Base-by-base conservation (phyloP, 1,139 yeast genomes). In the Yamadazyma siamensis region DNA sequence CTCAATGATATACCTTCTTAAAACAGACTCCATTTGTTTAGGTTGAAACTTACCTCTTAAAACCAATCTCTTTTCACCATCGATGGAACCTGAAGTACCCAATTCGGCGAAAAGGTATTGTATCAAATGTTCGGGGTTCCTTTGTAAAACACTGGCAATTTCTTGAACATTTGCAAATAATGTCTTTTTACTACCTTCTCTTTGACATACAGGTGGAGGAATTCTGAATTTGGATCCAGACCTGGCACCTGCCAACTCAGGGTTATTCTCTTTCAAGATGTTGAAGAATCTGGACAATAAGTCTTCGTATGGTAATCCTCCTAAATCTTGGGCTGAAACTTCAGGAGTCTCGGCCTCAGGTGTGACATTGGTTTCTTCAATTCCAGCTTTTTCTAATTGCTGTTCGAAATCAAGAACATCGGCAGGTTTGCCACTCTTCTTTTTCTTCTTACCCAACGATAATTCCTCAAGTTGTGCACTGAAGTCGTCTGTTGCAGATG, bases 71-170 rank as follows among this genome's bases (percentile, higher is more conserved):
- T 88, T 86, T 60, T 88, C 89, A 58, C 97, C 98, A 65, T 91
- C 99, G 40, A 91, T 91, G 37, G 97, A 89, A 56, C 99, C 99
- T 3, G 97, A 87, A 15, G 99, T 91, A 80, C 98, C 99, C 76
- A 91, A 75, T 71, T 91, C 99, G 2, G 98, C 97, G 64, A 91
- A 94, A 64, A 91, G 68, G 65, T 85, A 91, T 69, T 88, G 96
- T 60, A 89, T 91, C 47, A 91, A 81, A 66, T 94, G 98, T 54
- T 91, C 98, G 46, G 96, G 94, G 35, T 89, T 86, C 70, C 99
- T 82, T 65, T 89, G 96, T 70, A 91, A 75, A 38, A 89, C 91
- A 49, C 87, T 86, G 44, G 96, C 78, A 48, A 91, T 91, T 54
- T 86, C 96, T 68, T 89, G 95, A 43, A 91, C 89, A 61, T 91